Evolutionary conservation across 768 basidiomycete species (phyloP).

Genomic region (Sporobolomyces phaffii): DNA sequence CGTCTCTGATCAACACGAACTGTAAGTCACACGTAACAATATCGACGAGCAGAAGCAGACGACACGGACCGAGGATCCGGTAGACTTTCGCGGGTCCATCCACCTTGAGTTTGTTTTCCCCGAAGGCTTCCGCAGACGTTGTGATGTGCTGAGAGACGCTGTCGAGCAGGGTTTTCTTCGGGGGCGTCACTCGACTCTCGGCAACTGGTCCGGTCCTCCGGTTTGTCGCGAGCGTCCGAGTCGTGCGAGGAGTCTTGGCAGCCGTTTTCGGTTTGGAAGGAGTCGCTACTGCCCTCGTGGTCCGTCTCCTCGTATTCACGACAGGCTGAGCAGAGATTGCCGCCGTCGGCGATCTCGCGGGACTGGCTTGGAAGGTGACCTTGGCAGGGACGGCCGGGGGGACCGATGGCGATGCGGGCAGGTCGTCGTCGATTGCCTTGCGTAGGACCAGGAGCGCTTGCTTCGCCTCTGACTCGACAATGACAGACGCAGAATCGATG

Average conservation of each 20-base stretch:
- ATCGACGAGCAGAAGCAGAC: too few relatives aligned
- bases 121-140: background rate
- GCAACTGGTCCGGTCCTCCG: background rate
- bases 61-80: conserved; percentile 34
- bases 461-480: conserved; percentile 52
- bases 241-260: background rate
- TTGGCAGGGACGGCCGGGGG: conserved; percentile 46
- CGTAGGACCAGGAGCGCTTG: conserved; percentile 30
- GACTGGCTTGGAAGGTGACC: conserved; percentile 2
- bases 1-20: conserved; percentile 36
- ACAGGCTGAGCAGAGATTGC: background rate
- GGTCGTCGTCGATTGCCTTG: conserved; percentile 42
- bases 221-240: background rate
- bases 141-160: background rate
- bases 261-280: background rate
- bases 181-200: conserved; percentile 32
- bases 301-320: background rate
- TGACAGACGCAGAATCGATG: conserved; percentile 49
- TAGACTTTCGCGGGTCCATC: conserved; percentile 35
- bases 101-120: background rate
- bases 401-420: conserved; percentile 18
- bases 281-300: conserved; percentile 1
- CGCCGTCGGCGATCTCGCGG: background rate
- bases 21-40: background rate
- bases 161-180: background rate